Conservation (phyloP, 371 early-diverging fungal genomes). For the Vairimorpha necatrix region DNA sequence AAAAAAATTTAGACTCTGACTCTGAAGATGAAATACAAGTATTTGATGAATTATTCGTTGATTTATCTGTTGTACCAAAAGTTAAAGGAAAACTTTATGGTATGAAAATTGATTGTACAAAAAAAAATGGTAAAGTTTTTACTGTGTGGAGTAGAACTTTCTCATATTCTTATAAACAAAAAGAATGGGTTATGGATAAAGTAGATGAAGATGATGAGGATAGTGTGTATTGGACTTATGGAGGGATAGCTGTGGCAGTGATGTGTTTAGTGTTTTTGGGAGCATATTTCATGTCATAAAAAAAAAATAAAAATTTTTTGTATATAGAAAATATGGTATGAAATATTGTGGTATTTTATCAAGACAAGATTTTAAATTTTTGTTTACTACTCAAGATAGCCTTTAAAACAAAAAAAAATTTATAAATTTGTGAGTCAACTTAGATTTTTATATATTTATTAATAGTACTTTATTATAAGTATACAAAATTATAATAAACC, state of each 20-base stretch:
- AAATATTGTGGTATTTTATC: too few relatives aligned
- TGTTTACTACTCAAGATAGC: too few relatives aligned
- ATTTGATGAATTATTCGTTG: neutral
- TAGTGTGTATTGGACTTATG: neutral
- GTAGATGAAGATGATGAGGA: neutral
- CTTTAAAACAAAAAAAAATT: too few relatives aligned
- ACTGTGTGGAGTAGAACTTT: neutral
- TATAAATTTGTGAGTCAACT: too few relatives aligned
- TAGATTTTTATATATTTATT: too few relatives aligned
- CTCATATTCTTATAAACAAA: neutral
- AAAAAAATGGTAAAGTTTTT: neutral
- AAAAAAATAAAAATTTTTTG: neutral
- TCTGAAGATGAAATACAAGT: neutral
- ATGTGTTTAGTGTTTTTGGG: too few relatives aligned
- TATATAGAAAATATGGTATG: neutral
- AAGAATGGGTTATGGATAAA: neutral
- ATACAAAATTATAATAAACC: too few relatives aligned
- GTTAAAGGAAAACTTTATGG: neutral
- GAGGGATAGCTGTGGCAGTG: neutral
- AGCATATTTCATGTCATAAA: conserved; percentile 2
- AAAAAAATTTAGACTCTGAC: neutral
- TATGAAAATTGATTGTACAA: neutral
- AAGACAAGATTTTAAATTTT: too few relatives aligned
- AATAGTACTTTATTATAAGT: too few relatives aligned
- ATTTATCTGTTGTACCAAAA: neutral